These are phyloP conservation scores for Erigeron canadensis DNA, from an alignment of 129 eudicot species.

Conservation along the genomic window DNA sequence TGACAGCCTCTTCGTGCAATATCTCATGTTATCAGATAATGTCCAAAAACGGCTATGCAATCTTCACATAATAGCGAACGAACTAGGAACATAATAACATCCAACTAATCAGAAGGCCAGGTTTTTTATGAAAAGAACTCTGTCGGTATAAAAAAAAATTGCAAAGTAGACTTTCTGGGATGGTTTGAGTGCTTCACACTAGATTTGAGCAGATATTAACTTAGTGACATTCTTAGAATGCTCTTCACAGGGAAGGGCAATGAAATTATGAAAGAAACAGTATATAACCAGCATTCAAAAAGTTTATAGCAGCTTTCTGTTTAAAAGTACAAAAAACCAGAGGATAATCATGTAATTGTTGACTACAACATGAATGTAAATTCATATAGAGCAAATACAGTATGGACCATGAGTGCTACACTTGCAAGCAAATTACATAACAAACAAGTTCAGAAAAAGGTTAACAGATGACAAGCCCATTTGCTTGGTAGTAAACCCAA, in stretches of 20 bases:
- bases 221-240: not conserved
- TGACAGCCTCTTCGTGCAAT: too few species aligned
- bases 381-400: not conserved
- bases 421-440: not conserved
- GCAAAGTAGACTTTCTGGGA: not conserved
- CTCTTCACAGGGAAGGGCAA: not conserved
- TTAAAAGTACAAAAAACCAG: slow-evolving; percentile 2
- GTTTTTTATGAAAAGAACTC: not conserved
- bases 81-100: too few species aligned
- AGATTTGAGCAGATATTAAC: not conserved
- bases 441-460: not conserved
- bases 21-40: not conserved
- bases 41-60: too few species aligned
- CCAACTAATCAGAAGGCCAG: slow-evolving; percentile 2
- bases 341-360: not conserved
- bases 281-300: not conserved
- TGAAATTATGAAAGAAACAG: not conserved
- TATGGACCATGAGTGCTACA: not conserved
- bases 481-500: too few species aligned
- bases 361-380: not conserved
- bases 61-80: too few species aligned
- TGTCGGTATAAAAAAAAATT: not conserved
- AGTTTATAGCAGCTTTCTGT: not conserved
- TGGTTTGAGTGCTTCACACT: not conserved
- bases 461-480: not conserved